Evolutionary conservation across 306 rosid species (phyloP), one percentile per base, ranked within the genome.

Genomic region (Bauhinia variegata): DNA sequence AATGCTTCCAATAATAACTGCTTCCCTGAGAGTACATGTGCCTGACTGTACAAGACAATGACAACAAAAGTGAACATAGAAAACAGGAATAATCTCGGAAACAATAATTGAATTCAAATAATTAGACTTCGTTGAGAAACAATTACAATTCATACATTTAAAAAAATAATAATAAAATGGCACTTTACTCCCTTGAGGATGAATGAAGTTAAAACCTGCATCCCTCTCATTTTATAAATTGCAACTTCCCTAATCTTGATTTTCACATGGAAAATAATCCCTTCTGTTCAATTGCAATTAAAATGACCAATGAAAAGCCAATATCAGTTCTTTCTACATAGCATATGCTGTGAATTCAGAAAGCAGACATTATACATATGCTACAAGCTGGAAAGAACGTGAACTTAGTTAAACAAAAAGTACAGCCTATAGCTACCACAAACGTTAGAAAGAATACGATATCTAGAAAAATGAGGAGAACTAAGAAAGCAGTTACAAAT

Each of bases 1-100:
- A 78, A 93, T 77, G 80, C 98, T 89, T 44, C 98, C 98, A 68
- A 89, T 44, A 54, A 93, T 84, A 60, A 93, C 98, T 64, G 98
- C 98, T 84, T 93, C 98, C 76, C 97, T 87, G 47, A 51, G 17
- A 65, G 11, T 54, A 47, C 36, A 43, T 12, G 32, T 18, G 53
- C 23, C 17, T 51, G 28, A 58, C 63, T 68, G 34, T 1, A 23
- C 34, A 55, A 4, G 9, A 23, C 49, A 37, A 16, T 53, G 49
- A 38, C 31, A 54, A 46, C 55, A 9, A 9, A 41, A 10, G 10
- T 7, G 2, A 9, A 11, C 15, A 32, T 10, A 63, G 32, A 33
- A 42, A 38, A 52, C 44, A 13, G 19, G 15, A 53, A 23, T 7
- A 8, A 5, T 18, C 23, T 41, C 37, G 19, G 41, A 13, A 13